Conservation (phyloP, 2,329 filamentous ascomycete genomes). For the Trichoderma lentiforme region DNA sequence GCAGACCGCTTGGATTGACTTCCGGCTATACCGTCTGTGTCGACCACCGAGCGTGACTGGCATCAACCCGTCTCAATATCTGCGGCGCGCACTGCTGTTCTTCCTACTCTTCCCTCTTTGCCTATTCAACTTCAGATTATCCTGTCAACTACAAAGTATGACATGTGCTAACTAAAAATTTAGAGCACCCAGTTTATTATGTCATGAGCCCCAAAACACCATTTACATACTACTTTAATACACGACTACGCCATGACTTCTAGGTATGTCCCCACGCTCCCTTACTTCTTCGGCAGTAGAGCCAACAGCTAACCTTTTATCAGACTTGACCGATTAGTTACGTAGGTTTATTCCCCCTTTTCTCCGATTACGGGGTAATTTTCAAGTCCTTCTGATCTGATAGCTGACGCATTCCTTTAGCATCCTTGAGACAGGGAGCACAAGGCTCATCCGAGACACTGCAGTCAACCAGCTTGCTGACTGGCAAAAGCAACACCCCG, state of each 20-base stretch:
- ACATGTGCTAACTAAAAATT: neutral
- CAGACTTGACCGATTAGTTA: slow-evolving; percentile 82
- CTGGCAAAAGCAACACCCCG: slow-evolving; percentile 95
- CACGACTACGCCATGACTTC: slow-evolving; percentile 51
- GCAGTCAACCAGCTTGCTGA: slow-evolving; percentile 95
- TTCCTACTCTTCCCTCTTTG: neutral
- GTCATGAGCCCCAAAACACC: slow-evolving; percentile 27
- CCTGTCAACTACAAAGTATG: neutral
- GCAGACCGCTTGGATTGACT: neutral
- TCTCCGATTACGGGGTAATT: too few relatives aligned
- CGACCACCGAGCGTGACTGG: neutral
- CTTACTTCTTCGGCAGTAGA: neutral
- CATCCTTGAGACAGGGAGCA: slow-evolving; percentile 95
- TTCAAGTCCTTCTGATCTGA: neutral
- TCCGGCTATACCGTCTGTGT: neutral
- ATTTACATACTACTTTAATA: slow-evolving; percentile 25
- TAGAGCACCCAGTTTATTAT: slow-evolving; percentile 21
- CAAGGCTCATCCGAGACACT: slow-evolving; percentile 90
- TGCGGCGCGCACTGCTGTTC: neutral
- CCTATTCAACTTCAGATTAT: neutral
- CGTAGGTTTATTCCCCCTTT: slow-evolving; percentile 56
- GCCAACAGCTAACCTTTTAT: slow-evolving; percentile 16
- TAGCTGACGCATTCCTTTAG: slow-evolving; percentile 42
- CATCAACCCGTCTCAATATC: neutral
- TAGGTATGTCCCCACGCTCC: slow-evolving; percentile 39